A percentile compares a stretch with the other conserved stretches of the same genome.
Evolutionary conservation across 164 flowering plant species (phyloP).

Genomic region (Nymphaea thermarum): DNA sequence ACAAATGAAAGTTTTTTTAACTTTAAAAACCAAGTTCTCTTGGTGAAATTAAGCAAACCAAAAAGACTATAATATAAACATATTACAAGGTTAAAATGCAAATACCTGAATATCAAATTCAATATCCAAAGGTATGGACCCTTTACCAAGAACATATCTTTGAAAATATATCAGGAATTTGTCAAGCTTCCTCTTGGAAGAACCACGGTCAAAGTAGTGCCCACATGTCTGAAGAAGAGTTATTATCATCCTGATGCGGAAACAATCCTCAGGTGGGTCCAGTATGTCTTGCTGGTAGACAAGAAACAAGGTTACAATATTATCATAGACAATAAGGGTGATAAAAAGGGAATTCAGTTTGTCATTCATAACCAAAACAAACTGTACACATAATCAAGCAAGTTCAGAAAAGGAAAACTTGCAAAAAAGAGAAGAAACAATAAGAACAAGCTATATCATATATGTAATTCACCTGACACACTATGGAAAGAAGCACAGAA

Average conservation of each 20-base stretch:
- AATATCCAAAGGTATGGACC: slow-evolving; percentile 76
- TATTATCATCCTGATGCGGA: slow-evolving; percentile 86
- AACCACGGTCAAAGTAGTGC: slow-evolving; percentile 93
- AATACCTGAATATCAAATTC: slow-evolving; percentile 96
- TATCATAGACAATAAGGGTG: neutral
- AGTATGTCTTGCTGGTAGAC: slow-evolving; percentile 59
- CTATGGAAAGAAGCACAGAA: no score
- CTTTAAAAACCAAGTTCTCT: neutral
- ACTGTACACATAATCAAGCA: neutral
- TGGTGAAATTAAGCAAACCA: neutral
- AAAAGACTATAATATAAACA: no score
- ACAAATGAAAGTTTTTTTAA: no score
- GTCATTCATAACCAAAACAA: neutral
- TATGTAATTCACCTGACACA: no score
- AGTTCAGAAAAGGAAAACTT: no score
- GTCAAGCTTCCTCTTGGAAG: slow-evolving; percentile 93
- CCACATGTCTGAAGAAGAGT: slow-evolving; percentile 98
- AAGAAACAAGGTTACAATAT: neutral
- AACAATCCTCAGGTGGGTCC: slow-evolving; percentile 97
- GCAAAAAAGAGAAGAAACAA: no score
- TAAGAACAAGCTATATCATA: no score
- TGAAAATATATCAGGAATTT: slow-evolving; percentile 85
- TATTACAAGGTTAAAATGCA: neutral
- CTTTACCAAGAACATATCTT: slow-evolving; percentile 84
- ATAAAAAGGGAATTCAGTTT: no score